Base-by-base conservation (phyloP, 768 basidiomycete genomes). In the Mrakia blollopis region DNA sequence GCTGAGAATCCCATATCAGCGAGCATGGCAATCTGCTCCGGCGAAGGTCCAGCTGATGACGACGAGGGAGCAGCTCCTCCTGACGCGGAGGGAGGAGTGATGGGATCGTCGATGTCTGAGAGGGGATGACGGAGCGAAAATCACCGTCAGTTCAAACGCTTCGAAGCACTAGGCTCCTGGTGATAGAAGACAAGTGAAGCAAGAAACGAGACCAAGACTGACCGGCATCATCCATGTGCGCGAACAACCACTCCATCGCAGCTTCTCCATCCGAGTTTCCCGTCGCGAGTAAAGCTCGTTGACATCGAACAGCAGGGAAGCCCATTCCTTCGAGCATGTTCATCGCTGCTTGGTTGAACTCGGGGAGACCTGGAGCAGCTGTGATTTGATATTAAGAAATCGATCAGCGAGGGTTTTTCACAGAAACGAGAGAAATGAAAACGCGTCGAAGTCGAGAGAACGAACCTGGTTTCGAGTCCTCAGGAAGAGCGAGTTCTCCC, bases 211-310 rank as follows among this genome's bases (percentile, higher is more conserved):
- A 35, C 79, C 86, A 11, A n/a, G 63, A 77, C 85, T 75, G 23
- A 92, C 94, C 92, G 18, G 93, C 86, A 83, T 98, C 96, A 0
- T 98, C 95, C 92, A 95, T 92, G 83, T 98, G 96, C 62, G 83
- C 86, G 81, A 98, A 96, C 60, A 99, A 83, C 96, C 96, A 99
- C 77, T 93, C 90, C 94, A 96, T 96, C 0, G 97, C 97, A 0
- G 86, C 87, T 78, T 94, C 92, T 0, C 91, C 85, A 76, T 89
- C 89, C 23, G 83, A 85, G 80, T 85, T 85, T 0, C 93, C 93
- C 0, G 94, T 98, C 0, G 93, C 94, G 14, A 96, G 86, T 8
- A 98, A 83, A 0, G 95, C 97, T 80, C 93, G 94, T 80, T 96
- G 91, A 82, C 92, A 94, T 32, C 94, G 88, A 11, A 94, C 83